Conservation (phyloP, 225 moss, liverwort and hornwort species). For the Thuidium tamariscinum region DNA sequence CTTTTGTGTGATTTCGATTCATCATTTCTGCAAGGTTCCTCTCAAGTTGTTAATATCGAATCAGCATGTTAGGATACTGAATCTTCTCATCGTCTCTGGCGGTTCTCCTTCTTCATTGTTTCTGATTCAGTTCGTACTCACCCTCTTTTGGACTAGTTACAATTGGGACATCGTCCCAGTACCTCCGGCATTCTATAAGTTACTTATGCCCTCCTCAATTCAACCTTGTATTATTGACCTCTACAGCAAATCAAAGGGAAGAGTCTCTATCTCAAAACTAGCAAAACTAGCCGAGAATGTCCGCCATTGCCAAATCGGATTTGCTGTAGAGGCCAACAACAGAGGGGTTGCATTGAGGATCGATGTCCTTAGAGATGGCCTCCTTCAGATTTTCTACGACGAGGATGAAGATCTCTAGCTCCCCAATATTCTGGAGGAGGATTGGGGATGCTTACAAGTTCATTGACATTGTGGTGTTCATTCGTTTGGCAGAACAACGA, state of each 20-base stretch:
- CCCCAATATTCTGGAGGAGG: neutral
- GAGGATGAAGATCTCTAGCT: neutral
- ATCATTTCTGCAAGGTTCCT: neutral
- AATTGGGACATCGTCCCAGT: neutral
- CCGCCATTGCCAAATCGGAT: neutral
- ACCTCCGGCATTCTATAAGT: neutral
- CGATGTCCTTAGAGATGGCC: neutral
- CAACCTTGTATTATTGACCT: neutral
- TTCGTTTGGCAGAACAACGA: slow-evolving; percentile 1
- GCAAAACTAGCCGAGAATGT: neutral
- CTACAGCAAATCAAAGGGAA: neutral
- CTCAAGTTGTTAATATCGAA: neutral
- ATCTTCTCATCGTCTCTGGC: neutral
- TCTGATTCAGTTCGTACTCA: neutral
- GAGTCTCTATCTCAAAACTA: neutral
- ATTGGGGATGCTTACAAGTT: neutral
- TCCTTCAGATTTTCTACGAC: neutral
- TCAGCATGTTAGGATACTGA: neutral
- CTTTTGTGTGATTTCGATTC: neutral
- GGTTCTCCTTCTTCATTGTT: neutral
- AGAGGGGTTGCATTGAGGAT: neutral
- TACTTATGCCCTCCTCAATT: neutral
- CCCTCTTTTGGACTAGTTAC: neutral
- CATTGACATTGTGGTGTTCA: neutral
- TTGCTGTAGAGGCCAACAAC: neutral